phyloP scores from a whole-genome alignment of 495 filamentous ascomycete genomes.

The Penicillium lagena region DNA sequence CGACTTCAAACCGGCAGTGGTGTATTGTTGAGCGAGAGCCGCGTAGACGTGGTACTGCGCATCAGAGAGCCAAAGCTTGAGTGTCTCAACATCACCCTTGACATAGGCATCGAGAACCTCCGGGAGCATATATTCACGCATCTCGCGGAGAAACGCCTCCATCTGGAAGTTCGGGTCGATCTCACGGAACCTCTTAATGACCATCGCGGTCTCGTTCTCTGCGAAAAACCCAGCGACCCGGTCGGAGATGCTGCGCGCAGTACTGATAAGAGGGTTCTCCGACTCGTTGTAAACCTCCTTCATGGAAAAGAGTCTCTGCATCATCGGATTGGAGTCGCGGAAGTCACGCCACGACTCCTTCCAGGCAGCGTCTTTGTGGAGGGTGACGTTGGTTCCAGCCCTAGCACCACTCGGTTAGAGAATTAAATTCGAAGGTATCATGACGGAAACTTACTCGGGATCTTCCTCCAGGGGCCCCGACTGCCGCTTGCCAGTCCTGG shows the following conservation, averaged over 20 bases:
- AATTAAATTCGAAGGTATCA: not conserved
- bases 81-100: slow-evolving; percentile 84
- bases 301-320: slow-evolving; percentile 80
- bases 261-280: slow-evolving; percentile 90
- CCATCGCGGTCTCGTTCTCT: slow-evolving; percentile 93
- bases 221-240: slow-evolving; percentile 92
- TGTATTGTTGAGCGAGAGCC: slow-evolving; percentile 90
- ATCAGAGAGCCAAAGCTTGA: slow-evolving; percentile 91
- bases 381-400: slow-evolving; percentile 85
- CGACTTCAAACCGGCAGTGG: slow-evolving; percentile 82
- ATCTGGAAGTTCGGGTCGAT: slow-evolving; percentile 95
- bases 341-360: slow-evolving; percentile 94
- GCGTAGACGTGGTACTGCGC: slow-evolving; percentile 93
- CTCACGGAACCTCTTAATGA: slow-evolving; percentile 95
- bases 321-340: slow-evolving; percentile 77
- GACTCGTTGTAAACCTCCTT: slow-evolving; percentile 88
- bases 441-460: slow-evolving; percentile 62
- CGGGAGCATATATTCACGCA: slow-evolving; percentile 95
- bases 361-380: slow-evolving; percentile 95
- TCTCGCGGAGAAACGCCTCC: slow-evolving; percentile 86
- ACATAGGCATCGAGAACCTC: slow-evolving; percentile 98
- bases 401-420: slow-evolving; percentile 40
- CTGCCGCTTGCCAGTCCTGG: slow-evolving; percentile 36
- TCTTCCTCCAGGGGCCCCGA: slow-evolving; percentile 65
- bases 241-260: slow-evolving; percentile 89